Conservation (phyloP, 768 basidiomycete species). For the Austroboletus festivus region DNA sequence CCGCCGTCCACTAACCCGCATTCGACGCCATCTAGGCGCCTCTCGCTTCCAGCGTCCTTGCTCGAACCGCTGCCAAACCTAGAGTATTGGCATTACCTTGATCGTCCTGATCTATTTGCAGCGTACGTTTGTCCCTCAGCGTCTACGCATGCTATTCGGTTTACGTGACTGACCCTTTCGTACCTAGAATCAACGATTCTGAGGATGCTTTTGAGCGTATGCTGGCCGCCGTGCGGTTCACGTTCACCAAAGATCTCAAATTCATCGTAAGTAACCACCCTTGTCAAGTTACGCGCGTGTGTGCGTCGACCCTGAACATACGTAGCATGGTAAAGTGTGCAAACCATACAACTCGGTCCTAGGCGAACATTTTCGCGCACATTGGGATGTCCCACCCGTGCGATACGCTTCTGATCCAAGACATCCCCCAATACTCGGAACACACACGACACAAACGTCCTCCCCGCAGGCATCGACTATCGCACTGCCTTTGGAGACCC, state of each 20-base stretch:
- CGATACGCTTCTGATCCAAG: constrained; percentile 46
- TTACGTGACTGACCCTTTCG: constrained; percentile 5
- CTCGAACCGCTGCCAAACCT: constrained; percentile 94
- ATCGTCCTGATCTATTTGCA: constrained; percentile 87
- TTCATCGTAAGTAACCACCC: constrained; percentile 60
- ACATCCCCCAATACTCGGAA: constrained; percentile 44
- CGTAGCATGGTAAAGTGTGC: constrained; percentile 84
- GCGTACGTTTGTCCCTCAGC: constrained; percentile 74
- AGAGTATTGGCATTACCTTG: constrained; percentile 94
- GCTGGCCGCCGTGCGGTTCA: constrained; percentile 85
- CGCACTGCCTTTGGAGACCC: constrained; percentile 41
- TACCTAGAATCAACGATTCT: constrained; percentile 81
- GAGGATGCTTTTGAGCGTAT: constrained; percentile 92
- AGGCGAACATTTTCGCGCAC: constrained; percentile 85
- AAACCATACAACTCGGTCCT: constrained; percentile 90
- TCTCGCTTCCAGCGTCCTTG: constrained; percentile 89
- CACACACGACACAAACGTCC: constrained; percentile 33
- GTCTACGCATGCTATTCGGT: not conserved
- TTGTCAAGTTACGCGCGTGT: not conserved
- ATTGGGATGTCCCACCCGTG: constrained; percentile 77
- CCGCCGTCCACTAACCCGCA: constrained; percentile 10
- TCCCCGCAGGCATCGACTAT: constrained; percentile 24
- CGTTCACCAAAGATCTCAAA: constrained; percentile 92
- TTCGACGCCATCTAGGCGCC: constrained; percentile 52
- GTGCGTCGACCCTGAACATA: constrained; percentile 1